Evolutionary conservation across 1,284 basidiomycete species (phyloP).

Genomic region (Rhizoctonia solani): DNA sequence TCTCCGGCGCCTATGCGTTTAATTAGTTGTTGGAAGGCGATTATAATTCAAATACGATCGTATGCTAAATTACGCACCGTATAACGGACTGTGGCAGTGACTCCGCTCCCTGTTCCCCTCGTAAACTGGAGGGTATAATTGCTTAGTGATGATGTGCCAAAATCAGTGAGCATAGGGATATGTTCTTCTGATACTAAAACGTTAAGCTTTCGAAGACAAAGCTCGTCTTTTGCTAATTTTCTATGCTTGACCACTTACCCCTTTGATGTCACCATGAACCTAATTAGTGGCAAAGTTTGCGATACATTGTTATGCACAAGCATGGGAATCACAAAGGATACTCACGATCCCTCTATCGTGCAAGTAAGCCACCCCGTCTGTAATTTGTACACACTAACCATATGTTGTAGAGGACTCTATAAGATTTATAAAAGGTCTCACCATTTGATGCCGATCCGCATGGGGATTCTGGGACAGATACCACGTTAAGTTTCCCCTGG

Average conservation of each 20-base stretch:
- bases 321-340: neutral
- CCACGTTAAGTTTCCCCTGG: neutral
- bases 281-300: neutral
- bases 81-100: neutral
- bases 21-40: no score
- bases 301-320: neutral
- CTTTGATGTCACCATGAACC: slow-evolving; percentile 19
- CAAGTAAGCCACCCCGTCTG: slow-evolving; percentile 1
- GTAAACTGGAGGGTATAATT: slow-evolving; percentile 2
- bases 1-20: neutral
- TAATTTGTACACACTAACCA: slow-evolving; percentile 6
- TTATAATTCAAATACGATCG: no score
- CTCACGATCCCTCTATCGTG: neutral
- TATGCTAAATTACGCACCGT: no score
- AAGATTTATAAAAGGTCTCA: neutral
- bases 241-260: neutral
- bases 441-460: neutral
- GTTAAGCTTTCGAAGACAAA: neutral
- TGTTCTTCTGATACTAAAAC: neutral
- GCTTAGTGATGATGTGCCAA: neutral
- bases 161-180: neutral
- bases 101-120: neutral
- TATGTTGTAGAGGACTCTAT: neutral
- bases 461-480: neutral
- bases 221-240: neutral